These are phyloP conservation scores for Boletus smithii DNA, from an alignment of 1,284 basidiomycete species.

Conservation along the genomic window DNA sequence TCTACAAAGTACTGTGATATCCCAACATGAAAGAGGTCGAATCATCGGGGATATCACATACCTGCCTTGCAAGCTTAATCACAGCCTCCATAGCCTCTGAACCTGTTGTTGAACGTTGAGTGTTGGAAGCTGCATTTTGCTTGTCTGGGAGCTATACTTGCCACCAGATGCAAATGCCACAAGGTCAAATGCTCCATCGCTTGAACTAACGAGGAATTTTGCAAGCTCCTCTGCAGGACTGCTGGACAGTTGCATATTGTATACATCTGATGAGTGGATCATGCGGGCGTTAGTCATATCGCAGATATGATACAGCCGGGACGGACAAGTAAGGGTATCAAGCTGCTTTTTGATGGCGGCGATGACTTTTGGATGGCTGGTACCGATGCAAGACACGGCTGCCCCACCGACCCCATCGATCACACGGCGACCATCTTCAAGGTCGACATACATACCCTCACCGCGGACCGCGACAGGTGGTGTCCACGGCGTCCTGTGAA, in stretches of 20 bases:
- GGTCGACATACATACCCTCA: slow-evolving; percentile 65
- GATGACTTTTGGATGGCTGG: slow-evolving; percentile 65
- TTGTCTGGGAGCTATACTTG: slow-evolving; percentile 18
- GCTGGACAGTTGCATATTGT: slow-evolving; percentile 77
- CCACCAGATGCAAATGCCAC: slow-evolving; percentile 73
- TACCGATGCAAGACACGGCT: slow-evolving; percentile 77
- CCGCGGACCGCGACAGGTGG: slow-evolving; percentile 64
- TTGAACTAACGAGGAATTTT: slow-evolving; percentile 52
- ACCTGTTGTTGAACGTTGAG: slow-evolving; percentile 48
- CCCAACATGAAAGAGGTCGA: slow-evolving; percentile 6
- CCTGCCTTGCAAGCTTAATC: slow-evolving; percentile 77
- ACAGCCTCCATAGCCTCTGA: slow-evolving; percentile 83
- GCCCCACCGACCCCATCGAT: slow-evolving; percentile 82
- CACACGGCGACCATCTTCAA: slow-evolving; percentile 62
- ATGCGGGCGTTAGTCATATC: slow-evolving; percentile 5
- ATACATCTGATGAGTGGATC: slow-evolving; percentile 56
- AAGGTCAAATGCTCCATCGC: slow-evolving; percentile 70
- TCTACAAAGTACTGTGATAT: slow-evolving; percentile 62
- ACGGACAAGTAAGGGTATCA: slow-evolving; percentile 65
- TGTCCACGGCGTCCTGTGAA: slow-evolving; percentile 63
- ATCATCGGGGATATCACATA: slow-evolving; percentile 23
- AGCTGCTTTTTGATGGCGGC: slow-evolving; percentile 75
- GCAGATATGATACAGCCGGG: slow-evolving; percentile 21
- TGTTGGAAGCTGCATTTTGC: slow-evolving; percentile 1
- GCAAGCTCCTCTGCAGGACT: slow-evolving; percentile 77